Evolutionary conservation across 345 rosid genomes (phyloP).

Genomic region (Populus davidiana): DNA sequence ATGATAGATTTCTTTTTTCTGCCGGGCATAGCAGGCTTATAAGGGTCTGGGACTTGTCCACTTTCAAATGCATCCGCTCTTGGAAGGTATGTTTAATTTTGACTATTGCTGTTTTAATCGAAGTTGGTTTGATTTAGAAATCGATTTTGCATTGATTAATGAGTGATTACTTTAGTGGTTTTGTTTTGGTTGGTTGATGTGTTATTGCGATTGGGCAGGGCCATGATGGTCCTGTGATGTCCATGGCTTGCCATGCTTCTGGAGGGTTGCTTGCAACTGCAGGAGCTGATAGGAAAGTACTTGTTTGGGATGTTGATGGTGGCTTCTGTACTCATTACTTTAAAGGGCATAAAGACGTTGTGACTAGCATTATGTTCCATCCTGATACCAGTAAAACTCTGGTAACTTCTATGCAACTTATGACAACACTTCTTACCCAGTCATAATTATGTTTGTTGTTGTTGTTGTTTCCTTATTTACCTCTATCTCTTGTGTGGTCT

Average conservation of each 20-base stretch:
- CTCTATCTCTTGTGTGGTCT: too few species aligned
- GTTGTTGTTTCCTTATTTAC: too few species aligned
- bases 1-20: slow-evolving; percentile 75
- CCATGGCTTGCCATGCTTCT: slow-evolving; percentile 89
- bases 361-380: slow-evolving; percentile 72
- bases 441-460: background rate
- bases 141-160: background rate
- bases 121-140: background rate
- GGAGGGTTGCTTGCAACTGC: slow-evolving; percentile 94
- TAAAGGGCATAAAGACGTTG: slow-evolving; percentile 92
- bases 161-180: background rate
- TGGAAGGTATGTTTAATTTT: slow-evolving; percentile 62
- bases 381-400: slow-evolving; percentile 57
- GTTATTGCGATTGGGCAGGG: slow-evolving; percentile 44
- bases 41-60: slow-evolving; percentile 84
- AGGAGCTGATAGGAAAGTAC: slow-evolving; percentile 97
- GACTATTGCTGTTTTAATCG: too few species aligned
- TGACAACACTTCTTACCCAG: background rate
- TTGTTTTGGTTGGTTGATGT: background rate
- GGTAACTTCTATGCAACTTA: slow-evolving; percentile 41
- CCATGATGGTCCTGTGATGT: slow-evolving; percentile 88
- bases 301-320: slow-evolving; percentile 97
- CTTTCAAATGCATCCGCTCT: slow-evolving; percentile 70
- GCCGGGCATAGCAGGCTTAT: slow-evolving; percentile 91
- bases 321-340: slow-evolving; percentile 94